Evolutionary conservation across 2,329 filamentous ascomycete species (phyloP), one percentile per base, ranked within the genome.

Genomic region (Colletotrichum liaoningense): DNA sequence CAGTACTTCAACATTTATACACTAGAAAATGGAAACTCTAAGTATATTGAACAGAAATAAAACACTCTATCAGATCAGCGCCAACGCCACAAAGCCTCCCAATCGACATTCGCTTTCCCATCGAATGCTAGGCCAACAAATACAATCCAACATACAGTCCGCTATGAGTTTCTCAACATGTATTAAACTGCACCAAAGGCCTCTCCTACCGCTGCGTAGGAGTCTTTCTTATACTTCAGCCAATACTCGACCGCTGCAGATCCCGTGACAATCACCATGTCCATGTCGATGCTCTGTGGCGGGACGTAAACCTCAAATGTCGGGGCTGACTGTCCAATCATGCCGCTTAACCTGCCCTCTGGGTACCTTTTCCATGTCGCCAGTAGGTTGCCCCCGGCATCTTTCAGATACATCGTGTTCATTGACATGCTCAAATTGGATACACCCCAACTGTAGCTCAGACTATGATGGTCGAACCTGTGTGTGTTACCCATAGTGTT

Each of bases 291-390:
- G 6, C 57, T 75, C 57, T 57, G 62, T 12, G 69, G 60, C 30
- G 65, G 73, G 11, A 75, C 57, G 30, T 54, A 73, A 26, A 69
- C 56, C 62, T 69, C 69, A 62, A 75, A 75, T 2, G 57, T 64
- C n/a, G 73, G 66, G 3, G 63, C 14, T 7, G 62, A 64, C 22
- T 22, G 46, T 9, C 38, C 59, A 26, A 35, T 12, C 38, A 62
- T 26, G 22, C 24, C 59, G 62, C 30, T 35, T 7, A 55, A 19
- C 38, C 57, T 52, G 8, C 73, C 73, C 19, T 69, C 64, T 2
- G 73, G 65, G 26, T 55, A 35, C 33, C 24, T 67, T 28, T 33
- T 49, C 57, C 57, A 73, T 5, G 62, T 67, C 6, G 65, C 69
- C 49, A 74, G 26, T 9, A 69, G 5, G 14, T 42, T 63, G 7